phyloP scores from a whole-genome alignment of 225 moss, liverwort and hornwort genomes.

The Climacium dendroides region DNA sequence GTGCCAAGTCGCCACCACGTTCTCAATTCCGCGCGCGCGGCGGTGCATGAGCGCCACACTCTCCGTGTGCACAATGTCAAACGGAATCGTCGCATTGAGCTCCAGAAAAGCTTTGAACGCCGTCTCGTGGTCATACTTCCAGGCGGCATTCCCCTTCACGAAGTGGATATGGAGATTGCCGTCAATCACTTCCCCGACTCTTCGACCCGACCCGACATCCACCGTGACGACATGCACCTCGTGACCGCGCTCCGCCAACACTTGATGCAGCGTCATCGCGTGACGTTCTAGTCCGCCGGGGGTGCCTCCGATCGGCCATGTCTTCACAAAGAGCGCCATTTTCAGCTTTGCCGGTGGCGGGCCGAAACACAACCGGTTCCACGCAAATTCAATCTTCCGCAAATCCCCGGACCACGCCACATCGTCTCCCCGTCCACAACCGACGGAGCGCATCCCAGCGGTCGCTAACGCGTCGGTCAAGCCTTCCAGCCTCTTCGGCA shows the following conservation, averaged over 20 bases:
- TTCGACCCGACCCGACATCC: background rate
- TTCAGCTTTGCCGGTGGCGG: conserved; percentile 1
- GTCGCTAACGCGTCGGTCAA: background rate
- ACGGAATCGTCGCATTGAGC: conserved; percentile 5
- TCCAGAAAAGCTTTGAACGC: conserved; percentile 18
- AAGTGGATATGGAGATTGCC: conserved; percentile 55
- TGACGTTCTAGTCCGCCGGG: conserved; percentile 81
- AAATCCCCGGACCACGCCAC: conserved; percentile 36
- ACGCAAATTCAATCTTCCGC: conserved; percentile 47
- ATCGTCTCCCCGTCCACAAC: background rate
- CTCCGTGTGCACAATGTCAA: conserved; percentile 69
- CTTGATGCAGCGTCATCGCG: conserved; percentile 70
- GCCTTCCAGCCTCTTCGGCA: background rate
- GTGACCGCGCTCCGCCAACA: conserved; percentile 67
- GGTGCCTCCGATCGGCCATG: conserved; percentile 70
- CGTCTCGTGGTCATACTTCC: conserved; percentile 6
- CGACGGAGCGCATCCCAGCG: background rate
- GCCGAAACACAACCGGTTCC: conserved; percentile 68
- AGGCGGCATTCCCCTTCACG: conserved; percentile 8
- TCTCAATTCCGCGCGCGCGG: conserved; percentile 31
- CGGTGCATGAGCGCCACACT: conserved; percentile 64
- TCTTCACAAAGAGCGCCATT: conserved; percentile 76
- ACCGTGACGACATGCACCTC: conserved; percentile 62
- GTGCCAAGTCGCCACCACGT: conserved; percentile 77
- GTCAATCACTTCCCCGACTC: conserved; percentile 22